Base-by-base conservation (phyloP, 345 rosid genomes). In the Gossypium rotundifolium region DNA sequence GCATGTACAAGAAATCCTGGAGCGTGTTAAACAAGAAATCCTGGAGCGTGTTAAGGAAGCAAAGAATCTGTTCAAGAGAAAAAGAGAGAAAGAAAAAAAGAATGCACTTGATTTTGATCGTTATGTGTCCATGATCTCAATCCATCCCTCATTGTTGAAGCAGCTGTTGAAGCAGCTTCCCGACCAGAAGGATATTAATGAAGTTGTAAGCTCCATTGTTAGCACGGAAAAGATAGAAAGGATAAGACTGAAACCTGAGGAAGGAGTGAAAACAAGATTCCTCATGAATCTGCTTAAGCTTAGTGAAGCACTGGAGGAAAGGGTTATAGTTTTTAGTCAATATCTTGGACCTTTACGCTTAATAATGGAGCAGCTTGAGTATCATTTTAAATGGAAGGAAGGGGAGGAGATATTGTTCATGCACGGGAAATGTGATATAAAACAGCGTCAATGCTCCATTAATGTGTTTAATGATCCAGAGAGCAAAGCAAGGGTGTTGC, bases 271-370 rank as follows among this genome's bases (percentile, higher is more conserved):
- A 77, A 88, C 89, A 0, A 84, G 79, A 78, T 94, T 94, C 73
- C 75, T 92, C 2, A 63, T 83, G 52, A 84, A 86, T 13, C 83
- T 94, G 61, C 74, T 88, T 45, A 80, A 79, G 76, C 81, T 90
- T 16, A 80, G 91, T 46, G 65, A 55, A 25, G 77, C 79, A 1
- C 33, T 80, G 16, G 62, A 74, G 7, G 98, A 94, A 79, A 90
- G 87, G 72, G 96, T 92, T 22, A 75, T 94, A 64, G 85, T 94
- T 23, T 94, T 90, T 71, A 82, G 94, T 70, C 94, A 94, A 40
- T 88, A 52, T 61, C 70, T 84, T 22, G 80, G 70, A 20, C 91
- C 93, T 10, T 61, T 94, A 69, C 38, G 62, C 40, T 80, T 92
- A 61, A 80, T 90, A 12, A 61, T 29, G 46, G 81, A 84, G 13